Evolutionary conservation across 805 yeast genomes (phyloP), one percentile per base, ranked within the genome.

Genomic region (Myxozyma melibiosi): DNA sequence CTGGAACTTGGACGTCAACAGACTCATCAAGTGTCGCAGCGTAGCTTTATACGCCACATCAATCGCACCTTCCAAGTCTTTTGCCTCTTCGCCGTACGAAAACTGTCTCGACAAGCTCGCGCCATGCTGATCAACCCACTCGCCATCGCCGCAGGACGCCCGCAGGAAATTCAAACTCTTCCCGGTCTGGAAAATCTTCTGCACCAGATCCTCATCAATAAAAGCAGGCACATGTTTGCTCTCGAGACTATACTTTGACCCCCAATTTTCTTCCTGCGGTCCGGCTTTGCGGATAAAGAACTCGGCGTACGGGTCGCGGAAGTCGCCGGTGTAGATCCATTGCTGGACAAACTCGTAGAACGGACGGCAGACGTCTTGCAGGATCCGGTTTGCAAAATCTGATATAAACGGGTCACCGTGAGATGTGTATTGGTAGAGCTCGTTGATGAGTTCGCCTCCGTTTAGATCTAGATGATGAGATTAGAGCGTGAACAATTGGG

Each of bases 251-350:
- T 67, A 72, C 44, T 68, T 53, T 20, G 62, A 67, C 3, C 58
- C 57, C 65, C 67, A 64, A 9, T 59, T 50, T 22, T 13, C 44
- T 22, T 51, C 53, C 53, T 31, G 18, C 51, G 62, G 37, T 62
- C 64, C 68, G 62, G 42, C 46, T 14, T 56, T 46, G 9, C 56
- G 59, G 20, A 80, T 80, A 65, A 88, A 91, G 66, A 90, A 90
- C 61, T 85, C 92, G 14, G 77, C 78, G 55, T 73, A 73, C 1
- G 74, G 76, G 53, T 81, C 83, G 2, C 75, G 71, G 14, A 90
- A 67, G 49, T 80, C 82, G 1, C 97, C 97, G 41, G 78, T 71
- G 0, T 81, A 69, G 1, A 90, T 68, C 97, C 97, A 92, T 41
- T 76, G 75, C 38, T 77, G 76, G 3, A 88, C 64, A 30, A 83